Evolutionary conservation across 2,329 filamentous ascomycete genomes (phyloP).

Genomic region (Apiospora marii): DNA sequence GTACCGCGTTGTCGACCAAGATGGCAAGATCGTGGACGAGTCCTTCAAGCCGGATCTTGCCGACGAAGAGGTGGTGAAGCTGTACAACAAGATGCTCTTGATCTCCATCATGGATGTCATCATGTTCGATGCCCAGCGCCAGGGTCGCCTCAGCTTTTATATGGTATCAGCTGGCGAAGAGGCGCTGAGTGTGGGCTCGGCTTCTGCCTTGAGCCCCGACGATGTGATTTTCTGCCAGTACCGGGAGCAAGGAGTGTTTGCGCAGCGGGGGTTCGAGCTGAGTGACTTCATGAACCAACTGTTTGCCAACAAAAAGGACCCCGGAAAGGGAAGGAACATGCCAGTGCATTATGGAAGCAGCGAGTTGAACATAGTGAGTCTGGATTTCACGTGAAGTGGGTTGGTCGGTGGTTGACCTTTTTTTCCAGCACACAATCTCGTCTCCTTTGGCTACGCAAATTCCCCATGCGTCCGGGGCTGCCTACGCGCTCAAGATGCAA

Average conservation of each 20-base stretch:
- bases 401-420: slow-evolving; percentile 29
- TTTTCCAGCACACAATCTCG: slow-evolving; percentile 78
- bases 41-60: slow-evolving; percentile 73
- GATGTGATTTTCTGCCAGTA: slow-evolving; percentile 97
- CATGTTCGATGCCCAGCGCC: slow-evolving; percentile 97
- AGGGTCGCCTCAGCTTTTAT: slow-evolving; percentile 94
- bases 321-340: slow-evolving; percentile 90
- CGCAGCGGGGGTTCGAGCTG: slow-evolving; percentile 85
- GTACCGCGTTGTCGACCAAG: slow-evolving; percentile 89
- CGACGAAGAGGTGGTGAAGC: slow-evolving; percentile 66
- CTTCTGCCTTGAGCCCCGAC: slow-evolving; percentile 80
- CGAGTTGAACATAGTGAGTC: slow-evolving; percentile 80
- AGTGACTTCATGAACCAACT: slow-evolving; percentile 95
- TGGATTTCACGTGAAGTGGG: slow-evolving; percentile 14
- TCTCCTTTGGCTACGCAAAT: slow-evolving; percentile 89
- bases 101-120: slow-evolving; percentile 91
- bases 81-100: slow-evolving; percentile 72
- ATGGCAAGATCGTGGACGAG: slow-evolving; percentile 83
- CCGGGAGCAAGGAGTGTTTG: slow-evolving; percentile 89
- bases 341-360: slow-evolving; percentile 93
- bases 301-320: slow-evolving; percentile 85
- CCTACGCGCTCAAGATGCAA: slow-evolving; percentile 87
- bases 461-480: slow-evolving; percentile 85
- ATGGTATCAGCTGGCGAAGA: slow-evolving; percentile 97
- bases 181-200: slow-evolving; percentile 89